Evolutionary conservation across 305 asterid species (phyloP).

Genomic region (Fraxinus angustifolia): DNA sequence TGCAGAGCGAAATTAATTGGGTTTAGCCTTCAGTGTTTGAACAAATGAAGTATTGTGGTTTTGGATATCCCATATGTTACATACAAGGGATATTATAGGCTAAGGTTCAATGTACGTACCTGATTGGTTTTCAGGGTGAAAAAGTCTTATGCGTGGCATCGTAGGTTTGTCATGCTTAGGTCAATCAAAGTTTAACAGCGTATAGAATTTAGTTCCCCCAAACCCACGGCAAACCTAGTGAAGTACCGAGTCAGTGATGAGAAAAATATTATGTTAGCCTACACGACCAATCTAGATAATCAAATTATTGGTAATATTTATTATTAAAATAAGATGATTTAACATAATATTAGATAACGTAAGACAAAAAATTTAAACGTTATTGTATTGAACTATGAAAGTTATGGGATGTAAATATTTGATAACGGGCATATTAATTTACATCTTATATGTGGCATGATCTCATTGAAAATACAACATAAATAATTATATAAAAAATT

Average conservation of each 20-base stretch:
- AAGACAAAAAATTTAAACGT: no score
- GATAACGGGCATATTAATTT: neutral
- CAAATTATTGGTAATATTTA: neutral
- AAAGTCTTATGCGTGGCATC: neutral
- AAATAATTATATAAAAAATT: no score
- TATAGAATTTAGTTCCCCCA: neutral
- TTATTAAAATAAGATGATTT: neutral
- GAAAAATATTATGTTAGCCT: neutral
- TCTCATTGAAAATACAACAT: neutral
- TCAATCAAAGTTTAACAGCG: neutral
- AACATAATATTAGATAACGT: no score
- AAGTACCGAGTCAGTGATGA: neutral
- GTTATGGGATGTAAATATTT: neutral
- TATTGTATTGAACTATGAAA: neutral
- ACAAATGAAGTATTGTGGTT: neutral
- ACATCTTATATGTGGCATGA: no score
- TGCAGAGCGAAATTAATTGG: neutral
- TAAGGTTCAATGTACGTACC: constrained; percentile 25
- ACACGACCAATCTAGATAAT: neutral
- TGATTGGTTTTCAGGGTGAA: neutral
- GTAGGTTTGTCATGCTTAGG: neutral
- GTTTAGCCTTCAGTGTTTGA: no score
- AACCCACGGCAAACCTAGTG: neutral
- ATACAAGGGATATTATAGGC: neutral
- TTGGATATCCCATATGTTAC: neutral